These are phyloP conservation scores for Juncus inflexus DNA, from an alignment of 176 grass and related monocot genomes.

Conservation along the genomic window DNA sequence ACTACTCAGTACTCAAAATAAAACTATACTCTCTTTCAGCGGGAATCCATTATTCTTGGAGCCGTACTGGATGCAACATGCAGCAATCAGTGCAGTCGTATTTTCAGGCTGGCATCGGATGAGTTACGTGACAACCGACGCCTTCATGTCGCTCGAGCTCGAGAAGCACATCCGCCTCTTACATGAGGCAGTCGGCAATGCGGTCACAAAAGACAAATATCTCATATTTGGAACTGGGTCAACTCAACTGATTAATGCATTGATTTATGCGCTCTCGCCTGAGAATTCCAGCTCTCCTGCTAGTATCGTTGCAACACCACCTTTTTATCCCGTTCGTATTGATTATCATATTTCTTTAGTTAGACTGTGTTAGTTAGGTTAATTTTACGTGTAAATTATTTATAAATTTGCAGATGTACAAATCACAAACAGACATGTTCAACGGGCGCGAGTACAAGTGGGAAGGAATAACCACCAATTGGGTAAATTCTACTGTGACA, in stretches of 20 bases:
- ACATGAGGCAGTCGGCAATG: constrained; percentile 52
- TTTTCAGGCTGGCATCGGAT: constrained; percentile 71
- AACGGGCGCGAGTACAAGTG: constrained; percentile 45
- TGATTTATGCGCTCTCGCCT: constrained; percentile 57
- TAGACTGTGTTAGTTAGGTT: neutral
- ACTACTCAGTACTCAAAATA: neutral
- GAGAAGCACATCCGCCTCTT: constrained; percentile 47
- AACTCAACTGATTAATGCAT: constrained; percentile 52
- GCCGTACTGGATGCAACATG: constrained; percentile 72
- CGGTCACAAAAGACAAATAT: constrained; percentile 46
- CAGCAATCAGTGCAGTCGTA: constrained; percentile 45
- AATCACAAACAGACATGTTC: constrained; percentile 18
- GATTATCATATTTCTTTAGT: neutral
- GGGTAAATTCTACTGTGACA: constrained; percentile 31
- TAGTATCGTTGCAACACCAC: constrained; percentile 43
- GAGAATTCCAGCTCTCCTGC: constrained; percentile 32
- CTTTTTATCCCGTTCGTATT: constrained; percentile 41
- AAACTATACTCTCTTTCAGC: constrained; percentile 14
- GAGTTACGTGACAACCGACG: constrained; percentile 37
- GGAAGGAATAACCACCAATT: constrained; percentile 35
- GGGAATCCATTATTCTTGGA: constrained; percentile 73
- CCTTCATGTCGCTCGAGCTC: constrained; percentile 53
- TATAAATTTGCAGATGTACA: constrained; percentile 38
- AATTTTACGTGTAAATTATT: neutral
- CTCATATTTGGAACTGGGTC: constrained; percentile 43